phyloP scores from a whole-genome alignment of 257 asterid species.

The Nicotiana attenuata region DNA sequence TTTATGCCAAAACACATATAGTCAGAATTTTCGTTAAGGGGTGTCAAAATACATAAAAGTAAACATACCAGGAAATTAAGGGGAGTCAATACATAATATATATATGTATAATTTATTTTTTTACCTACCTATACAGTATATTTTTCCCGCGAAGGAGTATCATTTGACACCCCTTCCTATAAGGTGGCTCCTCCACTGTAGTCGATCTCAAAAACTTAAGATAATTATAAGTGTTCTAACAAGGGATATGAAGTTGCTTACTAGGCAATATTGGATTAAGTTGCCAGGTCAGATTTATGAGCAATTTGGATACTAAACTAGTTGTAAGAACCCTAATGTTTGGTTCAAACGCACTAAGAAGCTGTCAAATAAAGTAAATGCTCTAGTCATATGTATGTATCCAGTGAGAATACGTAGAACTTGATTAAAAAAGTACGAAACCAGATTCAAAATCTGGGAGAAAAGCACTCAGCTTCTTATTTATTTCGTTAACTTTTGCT shows the following conservation, averaged over 20 bases:
- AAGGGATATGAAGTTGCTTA: not conserved
- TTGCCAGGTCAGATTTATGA: not conserved
- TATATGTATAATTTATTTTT: too few species aligned
- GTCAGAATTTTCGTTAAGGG: too few species aligned
- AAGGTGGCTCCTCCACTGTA: too few species aligned
- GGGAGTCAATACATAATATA: too few species aligned
- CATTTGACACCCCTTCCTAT: too few species aligned
- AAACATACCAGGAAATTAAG: too few species aligned
- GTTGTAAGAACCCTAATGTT: not conserved
- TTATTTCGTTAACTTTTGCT: not conserved
- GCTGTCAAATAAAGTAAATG: not conserved
- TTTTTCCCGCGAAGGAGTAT: too few species aligned
- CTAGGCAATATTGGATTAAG: not conserved
- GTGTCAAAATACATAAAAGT: too few species aligned
- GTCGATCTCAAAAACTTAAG: too few species aligned
- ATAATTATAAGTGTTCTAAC: too few species aligned
- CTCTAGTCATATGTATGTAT: not conserved
- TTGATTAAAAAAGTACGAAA: not conserved
- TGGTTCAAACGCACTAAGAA: slow-evolving; percentile 15
- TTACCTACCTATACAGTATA: too few species aligned
- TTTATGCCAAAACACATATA: too few species aligned
- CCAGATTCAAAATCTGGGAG: slow-evolving; percentile 4
- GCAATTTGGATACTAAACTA: not conserved
- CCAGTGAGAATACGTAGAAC: not conserved
- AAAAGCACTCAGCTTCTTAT: not conserved